Evolutionary conservation across 805 yeast species (phyloP).

Genomic region (Danielozyma ontarioensis): DNA sequence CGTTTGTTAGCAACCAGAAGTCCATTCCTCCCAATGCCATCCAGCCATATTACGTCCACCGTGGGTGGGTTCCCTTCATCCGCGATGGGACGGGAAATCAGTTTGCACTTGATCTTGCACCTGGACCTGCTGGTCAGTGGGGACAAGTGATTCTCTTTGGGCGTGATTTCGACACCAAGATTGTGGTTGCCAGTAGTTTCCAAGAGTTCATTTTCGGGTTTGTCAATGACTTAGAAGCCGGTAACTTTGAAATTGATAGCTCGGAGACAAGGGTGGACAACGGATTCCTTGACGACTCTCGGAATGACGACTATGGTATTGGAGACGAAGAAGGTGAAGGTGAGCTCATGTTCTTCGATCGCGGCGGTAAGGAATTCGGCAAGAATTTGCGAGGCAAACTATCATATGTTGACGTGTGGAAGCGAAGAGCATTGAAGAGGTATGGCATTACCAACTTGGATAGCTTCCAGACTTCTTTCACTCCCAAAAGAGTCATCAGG

Average conservation of each 20-base stretch:
- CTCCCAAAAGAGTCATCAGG: conserved; percentile 23
- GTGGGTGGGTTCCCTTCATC: conserved; percentile 79
- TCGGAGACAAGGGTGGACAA: conserved; percentile 24
- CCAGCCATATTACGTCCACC: conserved; percentile 29
- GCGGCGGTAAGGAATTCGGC: conserved; percentile 32
- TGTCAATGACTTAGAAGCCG: conserved; percentile 36
- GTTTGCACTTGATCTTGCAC: conserved; percentile 74
- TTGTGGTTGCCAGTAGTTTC: conserved; percentile 66
- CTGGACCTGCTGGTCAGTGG: conserved; percentile 50
- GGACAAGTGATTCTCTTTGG: conserved; percentile 95
- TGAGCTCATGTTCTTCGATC: conserved; percentile 34
- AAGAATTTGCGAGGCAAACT: conserved; percentile 22
- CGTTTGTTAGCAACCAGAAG: conserved; percentile 29
- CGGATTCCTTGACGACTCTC: conserved; percentile 33
- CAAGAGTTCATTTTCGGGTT: conserved; percentile 36
- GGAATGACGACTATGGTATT: conserved; percentile 34
- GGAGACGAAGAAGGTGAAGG: conserved; percentile 44
- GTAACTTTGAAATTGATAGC: conserved; percentile 35
- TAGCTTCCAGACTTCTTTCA: conserved; percentile 31
- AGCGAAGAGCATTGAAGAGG: conserved; percentile 36
- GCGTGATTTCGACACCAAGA: conserved; percentile 88
- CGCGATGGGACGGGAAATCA: conserved; percentile 90
- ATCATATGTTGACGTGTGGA: conserved; percentile 39
- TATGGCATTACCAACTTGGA: conserved; percentile 32
- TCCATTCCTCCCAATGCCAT: conserved; percentile 34